Base-by-base conservation (phyloP, 805 yeast genomes). In the Wickerhamomyces bovis region DNA sequence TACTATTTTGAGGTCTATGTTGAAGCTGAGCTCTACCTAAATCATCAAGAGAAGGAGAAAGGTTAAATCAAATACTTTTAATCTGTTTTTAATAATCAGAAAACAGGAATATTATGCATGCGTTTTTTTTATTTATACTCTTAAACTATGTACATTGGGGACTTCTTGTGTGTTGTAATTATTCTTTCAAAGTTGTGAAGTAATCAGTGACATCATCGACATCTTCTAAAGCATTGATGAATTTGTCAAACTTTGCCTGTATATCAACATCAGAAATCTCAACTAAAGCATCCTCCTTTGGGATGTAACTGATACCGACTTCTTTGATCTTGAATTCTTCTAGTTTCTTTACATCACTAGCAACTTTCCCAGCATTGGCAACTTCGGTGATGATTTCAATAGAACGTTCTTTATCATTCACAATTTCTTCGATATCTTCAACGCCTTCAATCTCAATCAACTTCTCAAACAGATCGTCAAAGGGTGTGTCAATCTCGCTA, bases 201-300 rank as follows among this genome's bases (percentile, higher is more conserved):
- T 86, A 80, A 51, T 80, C 88, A 7, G 88, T 80, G 19, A 92
- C 86, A 56, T 94, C 98, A 43, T 84, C 89, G n/a, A 89, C 68
- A 30, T 82, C 88, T 45, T 88, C 95, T 41, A 92, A 69, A 42
- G 72, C 71, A 20, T 63, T 68, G 30, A 83, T 63, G 31, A 89
- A 78, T 57, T 80, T 85, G 15, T 75, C 74, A 55, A 79, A 75
- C 33, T 72, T 71, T 49, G 71, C 74, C 48, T 64, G 69, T 8
- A 72, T 66, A 4, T 80, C 89, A 22, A 71, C 80, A 46, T 75
- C 72, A 0, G 72, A 70, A 26, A 83, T 75, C 11, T 71, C 75
- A 4, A 80, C 81, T 50, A 69, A 66, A 55, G 77, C 74, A 41
- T 85, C 95, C 2, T 72, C 68, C 39, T 78, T 80, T 0, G 95